These are phyloP conservation scores for Mycena sp. DNA, from an alignment of 1,284 basidiomycete genomes.

Conservation along the genomic window DNA sequence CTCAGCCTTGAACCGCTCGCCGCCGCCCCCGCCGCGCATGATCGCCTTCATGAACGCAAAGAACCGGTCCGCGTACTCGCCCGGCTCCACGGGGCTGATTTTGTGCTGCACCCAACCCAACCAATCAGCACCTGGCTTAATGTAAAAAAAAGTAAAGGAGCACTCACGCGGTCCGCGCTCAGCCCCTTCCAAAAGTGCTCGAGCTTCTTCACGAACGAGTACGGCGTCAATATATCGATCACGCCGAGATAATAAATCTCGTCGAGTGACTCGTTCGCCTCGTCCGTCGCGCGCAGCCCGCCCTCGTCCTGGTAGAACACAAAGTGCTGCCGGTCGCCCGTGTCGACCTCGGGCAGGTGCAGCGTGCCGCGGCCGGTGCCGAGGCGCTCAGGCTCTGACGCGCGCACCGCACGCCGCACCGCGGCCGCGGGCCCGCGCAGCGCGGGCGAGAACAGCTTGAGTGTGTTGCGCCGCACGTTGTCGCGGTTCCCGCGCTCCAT, in stretches of 20 bases:
- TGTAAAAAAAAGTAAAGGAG: too few species aligned
- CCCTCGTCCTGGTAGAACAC: constrained; percentile 98
- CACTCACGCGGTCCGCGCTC: constrained; percentile 83
- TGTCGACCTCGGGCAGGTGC: constrained; percentile 70
- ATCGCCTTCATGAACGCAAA: constrained; percentile 87
- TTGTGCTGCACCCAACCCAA: constrained; percentile 89
- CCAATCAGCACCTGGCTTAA: too few species aligned
- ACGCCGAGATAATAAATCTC: constrained; percentile 95
- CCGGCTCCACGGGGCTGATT: constrained; percentile 90
- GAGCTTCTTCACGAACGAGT: constrained; percentile 79
- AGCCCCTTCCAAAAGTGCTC: constrained; percentile 96
- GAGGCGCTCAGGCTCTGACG: constrained; percentile 83
- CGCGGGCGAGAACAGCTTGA: constrained; percentile 88
- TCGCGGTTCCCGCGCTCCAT: constrained; percentile 92
- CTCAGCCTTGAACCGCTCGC: constrained; percentile 63
- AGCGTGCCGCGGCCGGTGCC: constrained; percentile 63
- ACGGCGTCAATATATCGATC: constrained; percentile 96
- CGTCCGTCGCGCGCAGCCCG: constrained; percentile 90
- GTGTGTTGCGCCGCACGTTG: constrained; percentile 88
- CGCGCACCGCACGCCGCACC: constrained; percentile 86
- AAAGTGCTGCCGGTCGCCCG: constrained; percentile 84
- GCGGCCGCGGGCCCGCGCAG: too few species aligned
- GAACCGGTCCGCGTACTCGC: constrained; percentile 89
- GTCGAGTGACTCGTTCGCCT: constrained; percentile 77
- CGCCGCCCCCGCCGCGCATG: constrained; percentile 85